A percentile compares a stretch with the other conserved stretches of the same genome.
Evolutionary conservation across 202 grass and related monocot genomes (phyloP).

Genomic region (Elaeis oleifera): DNA sequence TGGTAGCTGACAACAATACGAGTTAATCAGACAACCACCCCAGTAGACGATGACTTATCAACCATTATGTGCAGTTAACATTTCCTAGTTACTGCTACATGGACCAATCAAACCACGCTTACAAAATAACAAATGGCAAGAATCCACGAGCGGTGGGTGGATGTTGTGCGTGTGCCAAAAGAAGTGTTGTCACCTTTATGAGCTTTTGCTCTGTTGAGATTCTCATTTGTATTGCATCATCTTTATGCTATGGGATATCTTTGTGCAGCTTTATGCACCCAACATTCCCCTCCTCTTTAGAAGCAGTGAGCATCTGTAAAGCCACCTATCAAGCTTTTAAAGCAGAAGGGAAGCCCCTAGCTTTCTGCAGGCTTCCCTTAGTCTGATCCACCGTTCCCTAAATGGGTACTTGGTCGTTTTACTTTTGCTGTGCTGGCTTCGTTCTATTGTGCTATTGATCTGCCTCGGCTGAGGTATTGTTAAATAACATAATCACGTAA

Average conservation of each 20-base stretch:
- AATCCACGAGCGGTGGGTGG: constrained; percentile 7
- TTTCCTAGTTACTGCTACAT: neutral
- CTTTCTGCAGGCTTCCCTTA: constrained; percentile 13
- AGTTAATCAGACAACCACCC: too few relatives aligned
- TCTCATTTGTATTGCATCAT: constrained; percentile 5
- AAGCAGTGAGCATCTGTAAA: constrained; percentile 11
- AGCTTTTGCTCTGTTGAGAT: constrained; percentile 12
- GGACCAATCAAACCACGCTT: neutral
- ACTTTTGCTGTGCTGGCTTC: neutral
- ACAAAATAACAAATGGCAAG: constrained; percentile 1
- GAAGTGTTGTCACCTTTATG: constrained; percentile 8
- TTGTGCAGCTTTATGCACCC: constrained; percentile 15
- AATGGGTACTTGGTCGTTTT: constrained; percentile 1
- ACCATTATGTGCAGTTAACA: too few relatives aligned
- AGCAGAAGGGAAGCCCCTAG: neutral
- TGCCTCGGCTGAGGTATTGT: too few relatives aligned
- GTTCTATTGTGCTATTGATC: too few relatives aligned
- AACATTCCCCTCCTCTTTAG: constrained; percentile 13
- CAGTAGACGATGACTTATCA: too few relatives aligned
- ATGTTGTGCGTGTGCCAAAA: constrained; percentile 17
- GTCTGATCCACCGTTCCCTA: neutral
- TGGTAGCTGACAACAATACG: too few relatives aligned
- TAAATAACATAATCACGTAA: too few relatives aligned
- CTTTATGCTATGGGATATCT: neutral
- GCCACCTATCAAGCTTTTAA: constrained; percentile 12